Evolutionary conservation across 441 rosid genomes (phyloP), one percentile per base, ranked within the genome.

Genomic region (Dalechampia spathulata): DNA sequence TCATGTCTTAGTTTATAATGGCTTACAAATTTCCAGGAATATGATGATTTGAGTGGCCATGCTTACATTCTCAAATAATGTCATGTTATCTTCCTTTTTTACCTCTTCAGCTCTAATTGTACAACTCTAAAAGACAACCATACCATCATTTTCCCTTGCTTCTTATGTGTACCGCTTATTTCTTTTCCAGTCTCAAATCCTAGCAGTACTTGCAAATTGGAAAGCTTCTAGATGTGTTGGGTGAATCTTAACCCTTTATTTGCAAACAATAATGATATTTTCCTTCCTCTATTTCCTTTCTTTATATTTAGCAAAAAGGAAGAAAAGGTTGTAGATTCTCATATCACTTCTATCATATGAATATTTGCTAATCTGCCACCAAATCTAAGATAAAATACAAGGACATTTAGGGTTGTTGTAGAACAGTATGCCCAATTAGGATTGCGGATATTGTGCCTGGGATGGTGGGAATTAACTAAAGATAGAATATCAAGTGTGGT

Each of bases 381-480:
- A 61, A 44, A 59, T 56, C 63, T 75, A 94, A 98, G 96, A 66
- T 96, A 86, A 70, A 96, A 90, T 71, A 86, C 95, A 37, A 78
- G 96, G 75, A 80, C 70, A 68, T 76, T 78, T 75, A 58, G 48
- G 64, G 96, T 90, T 71, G 98, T 96, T 59, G 92, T 86, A 27
- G 99, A 94, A 25, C 94, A 87, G 56, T 94, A 88, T 85, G 69
- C 94, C 61, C 96, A 86, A 70, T 65, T 83, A 79, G 99, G 99
- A 52, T 77, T 94, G 55, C 96, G 96, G 47, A 94, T 92, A 51
- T 78, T 94, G 69, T 94, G 96, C 78, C 66, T 94, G 85, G 98
- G 98, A 63, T 90, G 96, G 86, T 82, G 96, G 62, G 99, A 87
- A 73, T 56, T 94, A 58, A 72, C 75, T 75, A 90, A 83, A 64